Evolutionary conservation across 352 stramenopile genomes (phyloP), one percentile per base, ranked within the genome.

Genomic region (Pythium aristosporum): DNA sequence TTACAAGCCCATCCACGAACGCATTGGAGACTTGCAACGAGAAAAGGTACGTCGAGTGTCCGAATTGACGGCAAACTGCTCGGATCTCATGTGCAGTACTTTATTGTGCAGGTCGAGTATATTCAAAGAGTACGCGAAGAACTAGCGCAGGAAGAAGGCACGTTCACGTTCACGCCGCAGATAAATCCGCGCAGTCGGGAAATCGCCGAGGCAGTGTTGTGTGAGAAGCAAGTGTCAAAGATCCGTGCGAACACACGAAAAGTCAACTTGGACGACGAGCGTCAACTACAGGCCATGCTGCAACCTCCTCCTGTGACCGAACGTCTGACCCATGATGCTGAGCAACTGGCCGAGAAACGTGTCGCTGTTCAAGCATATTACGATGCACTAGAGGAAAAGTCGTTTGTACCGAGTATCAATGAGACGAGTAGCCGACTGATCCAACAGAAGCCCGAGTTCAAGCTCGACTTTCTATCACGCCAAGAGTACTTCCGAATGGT

Each of bases 101-200:
- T 39, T 8, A n/a, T 8, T 8, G 34, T 50, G 4, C 8, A 81
- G 79, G 67, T 52, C 34, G 77, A 88, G 36, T 75, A 68, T 23
- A 65, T 86, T 11, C 64, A 88, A 21, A 52, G 71, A 8, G 74
- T 87, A 34, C 71, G 77, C 25, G 77, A 87, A 43, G 76, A 87
- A 13, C 55, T 87, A 3, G 75, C 80, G 5, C 15, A 70, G 7
- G 72, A 86, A 57, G 57, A 80, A 50, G 65, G 57, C 1, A 50
- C 34, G 0, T 60, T 73, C 30, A 74, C 75, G 9, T 92, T 92
- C 25, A 69, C 61, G 15, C 84, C 84, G 5, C 70, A 30, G 11
- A 91, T 92, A 28, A 92, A 91, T 25, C 59, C 80, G 3, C 75
- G 79, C n/a, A 92, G 84, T 63, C 78, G 74, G 51, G 75, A 90